Evolutionary conservation across 75 land plant genomes (phyloP).

Genomic region (Larix kaempferi): DNA sequence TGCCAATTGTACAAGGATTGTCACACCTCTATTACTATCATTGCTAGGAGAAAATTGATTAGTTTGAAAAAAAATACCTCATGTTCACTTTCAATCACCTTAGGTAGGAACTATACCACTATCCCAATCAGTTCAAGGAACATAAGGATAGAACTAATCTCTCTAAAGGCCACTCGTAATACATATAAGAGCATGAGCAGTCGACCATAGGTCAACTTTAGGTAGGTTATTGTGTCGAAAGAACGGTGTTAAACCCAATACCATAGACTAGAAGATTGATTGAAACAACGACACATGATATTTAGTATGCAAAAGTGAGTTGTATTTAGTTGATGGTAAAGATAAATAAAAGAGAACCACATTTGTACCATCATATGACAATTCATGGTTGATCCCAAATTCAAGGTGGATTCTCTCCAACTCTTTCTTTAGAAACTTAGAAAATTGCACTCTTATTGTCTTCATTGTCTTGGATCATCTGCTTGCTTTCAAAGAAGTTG

Average conservation of each 20-base stretch:
- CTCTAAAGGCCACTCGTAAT: conserved; percentile 44
- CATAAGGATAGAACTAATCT: conserved; percentile 24
- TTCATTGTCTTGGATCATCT: too few relatives aligned
- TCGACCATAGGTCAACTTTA: conserved; percentile 42
- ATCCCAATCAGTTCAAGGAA: conserved; percentile 47
- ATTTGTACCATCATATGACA: conserved; percentile 36
- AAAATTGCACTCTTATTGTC: too few relatives aligned
- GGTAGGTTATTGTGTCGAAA: conserved; percentile 47
- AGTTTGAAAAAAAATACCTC: conserved; percentile 53
- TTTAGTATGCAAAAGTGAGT: conserved; percentile 17
- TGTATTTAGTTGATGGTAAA: conserved; percentile 6
- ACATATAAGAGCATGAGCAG: conserved; percentile 42
- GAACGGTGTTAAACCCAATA: conserved; percentile 48
- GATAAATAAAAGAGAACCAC: conserved; percentile 21
- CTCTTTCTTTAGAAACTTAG: conserved; percentile 35
- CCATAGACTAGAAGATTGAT: conserved; percentile 48
- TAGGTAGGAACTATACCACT: conserved; percentile 49
- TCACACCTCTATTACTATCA: conserved; percentile 43
- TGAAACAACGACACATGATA: conserved; percentile 43
- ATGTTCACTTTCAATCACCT: conserved; percentile 40
- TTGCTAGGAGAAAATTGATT: conserved; percentile 30
- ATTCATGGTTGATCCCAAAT: conserved; percentile 18
- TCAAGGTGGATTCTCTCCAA: conserved; percentile 33
- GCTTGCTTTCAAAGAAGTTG: too few relatives aligned
- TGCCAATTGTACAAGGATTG: conserved; percentile 33